Evolutionary conservation across 768 basidiomycete species (phyloP).

Genomic region (Amanita exitialis): DNA sequence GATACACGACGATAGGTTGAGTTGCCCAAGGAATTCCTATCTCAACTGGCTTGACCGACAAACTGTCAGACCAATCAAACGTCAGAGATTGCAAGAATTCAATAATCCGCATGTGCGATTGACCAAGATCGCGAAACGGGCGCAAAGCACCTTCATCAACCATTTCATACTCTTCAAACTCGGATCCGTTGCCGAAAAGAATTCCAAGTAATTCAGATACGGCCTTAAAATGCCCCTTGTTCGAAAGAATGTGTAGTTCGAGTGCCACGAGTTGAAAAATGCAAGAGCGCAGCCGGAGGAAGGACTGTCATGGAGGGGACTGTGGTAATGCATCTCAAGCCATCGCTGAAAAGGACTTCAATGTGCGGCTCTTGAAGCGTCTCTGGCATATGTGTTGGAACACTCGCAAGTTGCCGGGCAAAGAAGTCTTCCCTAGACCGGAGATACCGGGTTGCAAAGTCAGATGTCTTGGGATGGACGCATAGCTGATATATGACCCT

Average conservation of each 20-base stretch:
- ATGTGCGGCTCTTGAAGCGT: constrained; percentile 38
- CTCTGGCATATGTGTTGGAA: constrained; percentile 57
- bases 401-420: constrained; percentile 67
- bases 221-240: constrained; percentile 64
- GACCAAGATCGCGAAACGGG: constrained; percentile 65
- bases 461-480: constrained; percentile 75
- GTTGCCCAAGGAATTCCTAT: constrained; percentile 53
- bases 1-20: constrained; percentile 65
- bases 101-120: constrained; percentile 77
- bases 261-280: constrained; percentile 81
- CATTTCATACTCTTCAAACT: constrained; percentile 36
- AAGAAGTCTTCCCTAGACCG: constrained; percentile 87
- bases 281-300: constrained; percentile 75
- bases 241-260: constrained; percentile 80
- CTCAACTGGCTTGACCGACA: constrained; percentile 45
- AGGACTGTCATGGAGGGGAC: constrained; percentile 60
- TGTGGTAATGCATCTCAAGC: constrained; percentile 56
- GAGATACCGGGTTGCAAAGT: constrained; percentile 75
- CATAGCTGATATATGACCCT: constrained; percentile 79
- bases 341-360: constrained; percentile 63
- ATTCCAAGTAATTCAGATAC: constrained; percentile 71
- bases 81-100: constrained; percentile 82
- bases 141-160: constrained; percentile 23
- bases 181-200: constrained; percentile 60
- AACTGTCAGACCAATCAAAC: constrained; percentile 81